Conservation (phyloP, 495 filamentous ascomycete species). For the Aspergillus heteromorphus region DNA sequence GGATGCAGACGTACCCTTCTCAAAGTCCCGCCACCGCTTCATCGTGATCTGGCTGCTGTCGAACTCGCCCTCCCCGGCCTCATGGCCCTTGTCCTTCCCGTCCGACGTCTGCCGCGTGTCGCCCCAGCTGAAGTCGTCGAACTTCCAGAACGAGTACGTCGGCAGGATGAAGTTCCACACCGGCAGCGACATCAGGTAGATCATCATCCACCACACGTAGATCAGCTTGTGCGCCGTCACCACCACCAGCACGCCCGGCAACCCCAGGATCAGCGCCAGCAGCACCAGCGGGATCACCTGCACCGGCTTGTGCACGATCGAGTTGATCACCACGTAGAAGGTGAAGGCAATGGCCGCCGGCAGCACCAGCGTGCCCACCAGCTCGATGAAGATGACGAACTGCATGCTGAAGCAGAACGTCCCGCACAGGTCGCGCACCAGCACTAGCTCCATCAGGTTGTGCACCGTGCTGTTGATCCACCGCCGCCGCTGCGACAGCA, state of each 20-base stretch:
- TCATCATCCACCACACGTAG: conserved; percentile 94
- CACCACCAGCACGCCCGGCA: conserved; percentile 88
- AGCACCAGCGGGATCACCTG: conserved; percentile 91
- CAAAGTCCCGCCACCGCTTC: conserved; percentile 97
- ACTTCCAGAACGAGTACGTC: conserved; percentile 97
- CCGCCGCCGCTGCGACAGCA: conserved; percentile 87
- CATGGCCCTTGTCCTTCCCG: conserved; percentile 78
- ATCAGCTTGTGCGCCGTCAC: conserved; percentile 92
- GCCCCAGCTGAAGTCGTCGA: conserved; percentile 99
- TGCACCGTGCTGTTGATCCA: conserved; percentile 99
- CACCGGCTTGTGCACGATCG: conserved; percentile 75
- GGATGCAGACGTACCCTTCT: conserved; percentile 69
- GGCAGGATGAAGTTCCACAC: conserved; percentile 98
- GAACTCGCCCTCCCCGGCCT: conserved; percentile 91
- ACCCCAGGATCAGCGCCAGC: conserved; percentile 84
- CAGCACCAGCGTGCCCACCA: conserved; percentile 89
- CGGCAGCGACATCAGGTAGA: conserved; percentile 89
- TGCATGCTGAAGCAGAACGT: conserved; percentile 99
- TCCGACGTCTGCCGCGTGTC: conserved; percentile 95
- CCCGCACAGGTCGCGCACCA: conserved; percentile 93
- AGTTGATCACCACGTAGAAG: conserved; percentile 87
- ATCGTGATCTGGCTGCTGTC: conserved; percentile 97
- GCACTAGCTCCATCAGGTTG: conserved; percentile 94
- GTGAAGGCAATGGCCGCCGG: conserved; percentile 97
- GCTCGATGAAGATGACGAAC: conserved; percentile 93